Conservation (phyloP, 805 yeast species). For the Candida boleticola region DNA sequence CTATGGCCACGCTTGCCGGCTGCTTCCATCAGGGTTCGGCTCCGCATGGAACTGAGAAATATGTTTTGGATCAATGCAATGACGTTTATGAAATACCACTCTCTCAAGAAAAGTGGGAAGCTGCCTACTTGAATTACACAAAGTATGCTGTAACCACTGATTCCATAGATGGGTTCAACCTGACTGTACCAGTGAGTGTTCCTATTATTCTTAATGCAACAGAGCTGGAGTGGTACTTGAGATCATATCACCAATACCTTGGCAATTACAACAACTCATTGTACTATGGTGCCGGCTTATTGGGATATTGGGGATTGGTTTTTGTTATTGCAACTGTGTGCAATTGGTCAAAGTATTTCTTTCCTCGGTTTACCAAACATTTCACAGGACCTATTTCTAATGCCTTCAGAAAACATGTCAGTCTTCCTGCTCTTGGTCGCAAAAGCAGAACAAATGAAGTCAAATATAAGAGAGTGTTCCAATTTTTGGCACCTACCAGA, state of each 20-base stretch:
- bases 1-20: conserved; percentile 30
- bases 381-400: conserved; percentile 30
- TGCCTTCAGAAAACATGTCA: conserved; percentile 29
- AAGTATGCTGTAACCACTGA: conserved; percentile 9
- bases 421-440: conserved; percentile 38
- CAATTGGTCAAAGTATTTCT: conserved; percentile 30
- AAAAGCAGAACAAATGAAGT: conserved; percentile 28
- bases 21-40: conserved; percentile 16
- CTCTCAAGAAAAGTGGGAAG: conserved; percentile 14
- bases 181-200: conserved; percentile 10
- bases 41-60: not conserved
- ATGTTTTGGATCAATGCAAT: not conserved
- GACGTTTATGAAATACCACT: conserved; percentile 16
- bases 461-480: conserved; percentile 18
- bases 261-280: conserved; percentile 46
- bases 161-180: conserved; percentile 23
- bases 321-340: conserved; percentile 19
- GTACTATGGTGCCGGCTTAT: conserved; percentile 36
- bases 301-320: conserved; percentile 31
- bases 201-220: not conserved
- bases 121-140: conserved; percentile 14
- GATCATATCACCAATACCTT: conserved; percentile 34
- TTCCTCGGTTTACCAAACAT: conserved; percentile 18
- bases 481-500: conserved; percentile 41
- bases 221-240: not conserved